Evolutionary conservation across 495 filamentous ascomycete genomes (phyloP), one percentile per base, ranked within the genome.

Genomic region (Podospora conica): DNA sequence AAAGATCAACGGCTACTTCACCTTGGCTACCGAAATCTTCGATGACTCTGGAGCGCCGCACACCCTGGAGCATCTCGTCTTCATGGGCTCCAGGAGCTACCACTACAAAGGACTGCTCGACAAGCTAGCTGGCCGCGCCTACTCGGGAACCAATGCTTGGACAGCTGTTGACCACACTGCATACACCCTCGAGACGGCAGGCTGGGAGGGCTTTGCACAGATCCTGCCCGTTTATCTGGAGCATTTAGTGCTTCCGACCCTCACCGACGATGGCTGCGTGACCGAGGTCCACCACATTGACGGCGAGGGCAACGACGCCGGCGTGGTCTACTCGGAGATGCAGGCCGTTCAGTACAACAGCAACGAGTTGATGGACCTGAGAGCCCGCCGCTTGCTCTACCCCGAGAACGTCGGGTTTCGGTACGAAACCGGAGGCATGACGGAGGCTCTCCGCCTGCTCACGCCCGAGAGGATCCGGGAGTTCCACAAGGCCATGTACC

Each of bases 271-370:
- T 57, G 91, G 87, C 4, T 97, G 94, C 74, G 88, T 96, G 69
- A 99, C 95, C 2, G 95, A 99, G 71, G 95, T 99, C 27, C 91
- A 96, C 78, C 96, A 99, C 75, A 84, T 99, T 61, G 91, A 99
- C 75, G 92, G 92, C 40, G 83, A 87, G 64, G 95, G 94, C 58
- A 88, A 98, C 68, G 96, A 99, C 83, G 95, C 95, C 25, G 95
- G 93, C 67, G 95, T 98, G 4, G 95, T 98, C 21, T 99, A 98
- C 79, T 97, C 96, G 1, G 95, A 99, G 77, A 98, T 99, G 95
- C 95, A 99, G 75, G 96, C 87, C 11, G 86, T 95, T 1, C 90
- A 99, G 75, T 96, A 97, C 73, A 89, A 83, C 20, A 85, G 88
- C 65, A 78, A 79, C 15, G 90, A 96, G 74, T 86, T 97, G 33